Base-by-base conservation (phyloP, 2,329 filamentous ascomycete species). In the Botrytis paeoniae region DNA sequence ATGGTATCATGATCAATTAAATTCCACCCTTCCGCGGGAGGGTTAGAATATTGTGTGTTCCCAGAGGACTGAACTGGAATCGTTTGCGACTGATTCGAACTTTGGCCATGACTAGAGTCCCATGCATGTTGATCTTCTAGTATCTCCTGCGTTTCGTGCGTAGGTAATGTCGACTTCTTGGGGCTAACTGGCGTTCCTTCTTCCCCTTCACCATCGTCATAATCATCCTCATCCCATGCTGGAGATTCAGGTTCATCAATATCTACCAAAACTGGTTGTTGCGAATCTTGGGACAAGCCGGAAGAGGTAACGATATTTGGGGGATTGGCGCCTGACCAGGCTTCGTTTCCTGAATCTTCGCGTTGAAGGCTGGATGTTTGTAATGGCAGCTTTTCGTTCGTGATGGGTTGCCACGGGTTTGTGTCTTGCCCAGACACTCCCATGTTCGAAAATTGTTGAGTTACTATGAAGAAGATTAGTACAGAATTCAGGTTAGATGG, bases 181-280 rank as follows among this genome's bases (percentile, higher is more conserved):
- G 69, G 32, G 29, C 57, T 32, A 60, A 54, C 29, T 8, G 45
- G 39, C 22, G 57, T 48, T 25, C 45, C 45, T 32, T 73, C 65
- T 35, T 72, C 69, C 8, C 45, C 61, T 25, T 54, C 71, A 4
- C 35, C 65, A 39, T 73, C 71, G 9, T 73, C 68, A 12, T 71
- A 70, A 61, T 77, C 78, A 74, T 80, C 79, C 45, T 80, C 80
- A 60, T 81, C 78, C 79, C 79, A 80, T 54, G 77, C 79, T n/a
- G 77, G 79, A 1, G 79, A 80, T 74, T 80, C 79, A 16, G 76
- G 75, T 59, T 77, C 76, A n/a, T 80, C 78, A 37, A 78, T 48
- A 73, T 80, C 74, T n/a, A 80, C 65, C 59, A 79, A 70, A n/a
- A 76, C 73, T 37, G 76, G 70, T n/a, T 75, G 76, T 37, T 74